Evolutionary conservation across 495 filamentous ascomycete genomes (phyloP).

Genomic region (Aspergillus olivimuriae): DNA sequence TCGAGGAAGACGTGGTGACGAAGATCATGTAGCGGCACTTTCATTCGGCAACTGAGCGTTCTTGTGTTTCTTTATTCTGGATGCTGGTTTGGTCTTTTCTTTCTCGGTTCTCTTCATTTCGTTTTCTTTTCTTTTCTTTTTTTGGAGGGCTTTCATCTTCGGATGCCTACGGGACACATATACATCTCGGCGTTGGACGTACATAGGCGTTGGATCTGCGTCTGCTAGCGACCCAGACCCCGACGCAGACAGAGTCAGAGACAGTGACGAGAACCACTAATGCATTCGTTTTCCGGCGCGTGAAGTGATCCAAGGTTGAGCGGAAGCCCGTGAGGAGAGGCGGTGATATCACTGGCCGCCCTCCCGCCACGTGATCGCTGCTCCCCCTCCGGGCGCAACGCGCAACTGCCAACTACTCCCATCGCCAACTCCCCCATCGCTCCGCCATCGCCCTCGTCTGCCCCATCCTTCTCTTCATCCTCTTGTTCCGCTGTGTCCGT

Average conservation of each 20-base stretch:
- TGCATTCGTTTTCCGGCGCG: too few species aligned
- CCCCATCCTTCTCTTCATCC: neutral
- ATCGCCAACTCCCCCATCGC: slow-evolving; percentile 3
- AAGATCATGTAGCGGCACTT: slow-evolving; percentile 77
- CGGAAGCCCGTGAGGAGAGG: slow-evolving; percentile 33
- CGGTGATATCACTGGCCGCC: slow-evolving; percentile 39
- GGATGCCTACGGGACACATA: slow-evolving; percentile 13
- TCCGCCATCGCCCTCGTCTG: slow-evolving; percentile 8
- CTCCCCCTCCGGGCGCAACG: slow-evolving; percentile 22
- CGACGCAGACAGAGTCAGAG: too few species aligned
- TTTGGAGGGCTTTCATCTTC: slow-evolving; percentile 13
- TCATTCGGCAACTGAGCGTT: slow-evolving; percentile 16
- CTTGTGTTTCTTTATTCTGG: slow-evolving; percentile 19
- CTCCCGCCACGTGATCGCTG: slow-evolving; percentile 29
- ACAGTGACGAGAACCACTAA: too few species aligned
- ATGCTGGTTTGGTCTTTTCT: too few species aligned
- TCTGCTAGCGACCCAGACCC: slow-evolving; percentile 22
- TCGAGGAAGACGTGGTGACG: slow-evolving; percentile 87
- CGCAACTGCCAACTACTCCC: slow-evolving; percentile 14
- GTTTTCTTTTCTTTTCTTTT: slow-evolving; percentile 19
- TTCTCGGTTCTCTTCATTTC: too few species aligned
- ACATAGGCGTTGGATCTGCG: slow-evolving; percentile 25
- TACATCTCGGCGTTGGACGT: slow-evolving; percentile 24
- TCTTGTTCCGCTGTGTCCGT: neutral
- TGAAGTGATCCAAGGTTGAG: too few species aligned